Base-by-base conservation (phyloP, 2,329 filamentous ascomycete species). In the Chalara sp. region DNA sequence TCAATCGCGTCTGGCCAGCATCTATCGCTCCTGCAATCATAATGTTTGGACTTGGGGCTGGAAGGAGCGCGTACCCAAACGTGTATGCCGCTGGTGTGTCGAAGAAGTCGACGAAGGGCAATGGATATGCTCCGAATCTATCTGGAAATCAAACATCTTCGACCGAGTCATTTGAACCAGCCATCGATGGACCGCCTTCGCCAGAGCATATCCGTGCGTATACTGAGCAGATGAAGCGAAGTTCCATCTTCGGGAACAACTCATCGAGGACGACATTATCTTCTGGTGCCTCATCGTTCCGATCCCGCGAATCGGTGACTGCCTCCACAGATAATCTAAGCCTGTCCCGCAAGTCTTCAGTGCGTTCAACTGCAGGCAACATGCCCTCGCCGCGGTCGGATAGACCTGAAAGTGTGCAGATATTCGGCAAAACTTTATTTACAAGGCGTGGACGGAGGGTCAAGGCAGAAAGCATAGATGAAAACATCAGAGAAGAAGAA, bases 121-220 rank as follows among this genome's bases (percentile, higher is more conserved):
- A 56, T 42, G 47, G 21, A 21, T 21, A 21, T 21, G 21, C 21
- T 21, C 21, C 21, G 21, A 21, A 21, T 21, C 21, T 21, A 47
- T 42, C 43, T 6, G 43, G 41, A 31, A 55, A 57, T 47, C 2
- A 44, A 8, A 42, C 37, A 39, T 52, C 56, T 33, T 57, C 56
- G 32, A 41, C 68, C 53, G 73, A 77, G 52, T 69, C 78, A 49
- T 66, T 84, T 51, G 79, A 76, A 52, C 79, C 80, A 46, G 74
- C 80, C 54, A 67, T 83, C 50, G 78, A 84, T 58, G 77, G 78
- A 13, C 80, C 80, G 40, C 79, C 80, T 0, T 84, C 80, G 33
- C 78, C 81, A 31, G 76, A 80, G 59, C 74, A 73, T 54, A 73
- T 82, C 58, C 76, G 80, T 57, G 77, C 77, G 52, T 70, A 82